A percentile compares a stretch with the other conserved stretches of the same genome.
Evolutionary conservation across 1,284 basidiomycete species (phyloP).

Genomic region (Mycena sp.): DNA sequence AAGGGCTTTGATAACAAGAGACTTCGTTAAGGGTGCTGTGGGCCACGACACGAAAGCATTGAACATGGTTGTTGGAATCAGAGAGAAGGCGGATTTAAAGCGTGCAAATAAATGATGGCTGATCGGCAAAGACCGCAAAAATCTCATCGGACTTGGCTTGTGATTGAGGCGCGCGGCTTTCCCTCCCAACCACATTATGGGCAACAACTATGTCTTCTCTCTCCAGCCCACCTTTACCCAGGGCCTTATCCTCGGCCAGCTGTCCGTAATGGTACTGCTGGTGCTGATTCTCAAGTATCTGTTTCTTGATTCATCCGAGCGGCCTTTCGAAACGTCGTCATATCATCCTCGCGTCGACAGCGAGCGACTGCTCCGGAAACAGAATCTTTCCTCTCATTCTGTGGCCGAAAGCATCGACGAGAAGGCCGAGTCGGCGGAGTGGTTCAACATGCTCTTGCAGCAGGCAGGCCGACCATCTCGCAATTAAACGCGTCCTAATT

Average conservation of each 20-base stretch:
- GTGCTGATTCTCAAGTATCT: slow-evolving; percentile 82
- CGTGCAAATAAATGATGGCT: neutral
- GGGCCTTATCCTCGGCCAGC: slow-evolving; percentile 82
- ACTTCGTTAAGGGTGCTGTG: slow-evolving; percentile 78
- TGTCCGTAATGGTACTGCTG: slow-evolving; percentile 79
- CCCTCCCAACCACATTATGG: slow-evolving; percentile 52
- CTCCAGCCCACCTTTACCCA: slow-evolving; percentile 87
- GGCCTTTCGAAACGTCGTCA: slow-evolving; percentile 62
- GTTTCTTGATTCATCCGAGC: slow-evolving; percentile 77
- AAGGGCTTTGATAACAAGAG: slow-evolving; percentile 77
- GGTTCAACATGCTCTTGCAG: slow-evolving; percentile 78
- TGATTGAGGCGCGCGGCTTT: neutral
- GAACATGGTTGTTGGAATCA: slow-evolving; percentile 25
- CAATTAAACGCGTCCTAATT: slow-evolving; percentile 14
- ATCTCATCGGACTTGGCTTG: neutral
- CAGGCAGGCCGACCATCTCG: slow-evolving; percentile 57
- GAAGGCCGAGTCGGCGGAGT: slow-evolving; percentile 72
- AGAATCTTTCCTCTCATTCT: slow-evolving; percentile 44
- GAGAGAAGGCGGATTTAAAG: neutral
- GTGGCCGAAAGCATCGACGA: slow-evolving; percentile 40
- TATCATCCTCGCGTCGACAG: slow-evolving; percentile 68
- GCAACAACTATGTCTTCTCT: slow-evolving; percentile 72
- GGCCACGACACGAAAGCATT: slow-evolving; percentile 80
- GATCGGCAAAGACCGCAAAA: neutral
- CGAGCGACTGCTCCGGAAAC: slow-evolving; percentile 52